Evolutionary conservation across 1,284 basidiomycete species (phyloP), one percentile per base, ranked within the genome.

Genomic region (Ceratobasidium sp.): DNA sequence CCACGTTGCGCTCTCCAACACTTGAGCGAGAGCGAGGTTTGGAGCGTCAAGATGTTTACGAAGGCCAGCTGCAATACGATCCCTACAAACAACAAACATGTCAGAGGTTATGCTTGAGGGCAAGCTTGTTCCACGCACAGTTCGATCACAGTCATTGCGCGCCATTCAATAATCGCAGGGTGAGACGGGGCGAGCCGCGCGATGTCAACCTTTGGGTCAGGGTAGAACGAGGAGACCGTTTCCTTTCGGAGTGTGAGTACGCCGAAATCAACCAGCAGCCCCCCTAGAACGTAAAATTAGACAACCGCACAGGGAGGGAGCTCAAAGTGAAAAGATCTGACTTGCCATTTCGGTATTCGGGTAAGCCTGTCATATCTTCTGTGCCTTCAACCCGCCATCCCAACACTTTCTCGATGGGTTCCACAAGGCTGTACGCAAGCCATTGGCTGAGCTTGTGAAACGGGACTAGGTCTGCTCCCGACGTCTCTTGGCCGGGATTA

Each of bases 371-470:
- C 85, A 93, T 86, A 76, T 90, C 85, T 77, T 93, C 91, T 55
- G 87, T 81, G 1, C 89, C 94, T 6, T 88, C 87, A 60, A 93
- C 88, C 60, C 83, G 82, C 94, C 95, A 98, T 0, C 86, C 85
- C 2, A 96, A 84, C 0, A 90, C 82, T 74, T 85, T 88, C 80
- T 94, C 86, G 55, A 97, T 87, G 6, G 92, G 90, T 78, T 96
- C 93, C 36, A 96, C 84, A 18, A 97, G 84, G 74, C 90, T 93
- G 81, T 97, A 97, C 16, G 92, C 91, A 72, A 93, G 86, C 96
- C 97, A 98, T 75, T 94, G 92, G 0, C 93, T 93, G 59, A 98
- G 85, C 79, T 98, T 98, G 83, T 98, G 96, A 84, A 98, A 98
- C 0, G 94, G 92, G 2, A 98, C 94, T 46, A 94, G 84, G 73